phyloP scores from a whole-genome alignment of 352 stramenopile species.

The Globisporangium abappressorium region DNA sequence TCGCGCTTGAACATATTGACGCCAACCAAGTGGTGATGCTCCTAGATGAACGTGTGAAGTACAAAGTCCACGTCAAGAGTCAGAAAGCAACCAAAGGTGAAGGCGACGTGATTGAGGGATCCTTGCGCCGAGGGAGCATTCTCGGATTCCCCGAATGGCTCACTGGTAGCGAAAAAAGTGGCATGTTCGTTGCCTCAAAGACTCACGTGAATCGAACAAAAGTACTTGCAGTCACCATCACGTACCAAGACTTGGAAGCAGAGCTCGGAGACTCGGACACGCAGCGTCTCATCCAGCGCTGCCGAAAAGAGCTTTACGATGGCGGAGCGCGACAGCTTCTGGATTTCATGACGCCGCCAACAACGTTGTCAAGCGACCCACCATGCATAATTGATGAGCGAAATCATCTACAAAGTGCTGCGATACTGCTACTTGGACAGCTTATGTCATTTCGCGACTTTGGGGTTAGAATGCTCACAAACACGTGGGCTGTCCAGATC shows the following conservation, averaged over 20 bases:
- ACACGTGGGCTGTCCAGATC: constrained; percentile 12
- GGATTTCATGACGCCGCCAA: not conserved
- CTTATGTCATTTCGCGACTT: constrained; percentile 7
- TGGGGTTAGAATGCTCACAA: constrained; percentile 1
- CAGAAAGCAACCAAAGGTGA: not conserved
- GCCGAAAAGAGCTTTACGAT: not conserved
- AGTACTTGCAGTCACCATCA: not conserved
- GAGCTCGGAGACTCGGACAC: constrained; percentile 5
- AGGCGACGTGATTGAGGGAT: not conserved
- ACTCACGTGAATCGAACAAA: not conserved
- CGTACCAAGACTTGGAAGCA: constrained; percentile 1
- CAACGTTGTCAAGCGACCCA: not conserved
- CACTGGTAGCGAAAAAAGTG: not conserved
- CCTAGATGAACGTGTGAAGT: not conserved
- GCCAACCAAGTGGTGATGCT: not conserved
- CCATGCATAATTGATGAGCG: not conserved
- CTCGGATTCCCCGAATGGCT: constrained; percentile 12
- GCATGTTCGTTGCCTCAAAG: not conserved
- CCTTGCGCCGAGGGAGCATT: constrained; percentile 2
- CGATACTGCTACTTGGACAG: constrained; percentile 4
- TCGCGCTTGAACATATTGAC: not conserved
- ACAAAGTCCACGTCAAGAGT: constrained; percentile 2
- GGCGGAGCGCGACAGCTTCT: not conserved
- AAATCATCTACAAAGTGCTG: constrained; percentile 5
- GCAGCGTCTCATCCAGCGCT: not conserved